Evolutionary conservation across 208 protist genomes (phyloP).

Genomic region (Leishmania amazonensis): DNA sequence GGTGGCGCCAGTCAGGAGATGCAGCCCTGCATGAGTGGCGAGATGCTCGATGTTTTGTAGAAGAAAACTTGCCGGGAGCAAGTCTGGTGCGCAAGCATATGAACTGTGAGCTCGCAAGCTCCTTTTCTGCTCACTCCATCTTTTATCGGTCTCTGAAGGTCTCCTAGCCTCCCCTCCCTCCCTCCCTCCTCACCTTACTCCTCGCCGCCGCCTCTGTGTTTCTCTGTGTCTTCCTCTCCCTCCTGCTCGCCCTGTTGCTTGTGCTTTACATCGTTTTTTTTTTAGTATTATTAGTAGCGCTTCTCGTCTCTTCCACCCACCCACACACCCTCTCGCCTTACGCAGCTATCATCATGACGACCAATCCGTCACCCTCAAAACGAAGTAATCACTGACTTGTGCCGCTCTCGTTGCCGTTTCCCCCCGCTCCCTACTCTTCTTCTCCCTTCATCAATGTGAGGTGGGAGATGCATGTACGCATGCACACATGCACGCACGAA

Average conservation of each 20-base stretch:
- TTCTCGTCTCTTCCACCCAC: neutral
- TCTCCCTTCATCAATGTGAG: neutral
- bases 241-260: neutral
- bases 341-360: neutral
- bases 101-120: neutral
- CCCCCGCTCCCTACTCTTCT: neutral
- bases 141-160: neutral
- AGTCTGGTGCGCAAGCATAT: neutral
- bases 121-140: neutral
- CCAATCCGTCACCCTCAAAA: neutral
- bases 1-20: neutral
- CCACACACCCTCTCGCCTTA: neutral
- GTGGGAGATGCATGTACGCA: neutral
- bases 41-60: neutral
- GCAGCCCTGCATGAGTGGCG: neutral
- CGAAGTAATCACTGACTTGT: neutral
- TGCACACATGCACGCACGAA: neutral
- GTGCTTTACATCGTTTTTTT: neutral
- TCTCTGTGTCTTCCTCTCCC: conserved; percentile 7
- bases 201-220: neutral
- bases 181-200: conserved; percentile 19
- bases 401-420: neutral
- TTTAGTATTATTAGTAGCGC: neutral
- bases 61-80: neutral
- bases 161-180: neutral